phyloP scores from a whole-genome alignment of 148 eudicot genomes.

The Polygonum aviculare region DNA sequence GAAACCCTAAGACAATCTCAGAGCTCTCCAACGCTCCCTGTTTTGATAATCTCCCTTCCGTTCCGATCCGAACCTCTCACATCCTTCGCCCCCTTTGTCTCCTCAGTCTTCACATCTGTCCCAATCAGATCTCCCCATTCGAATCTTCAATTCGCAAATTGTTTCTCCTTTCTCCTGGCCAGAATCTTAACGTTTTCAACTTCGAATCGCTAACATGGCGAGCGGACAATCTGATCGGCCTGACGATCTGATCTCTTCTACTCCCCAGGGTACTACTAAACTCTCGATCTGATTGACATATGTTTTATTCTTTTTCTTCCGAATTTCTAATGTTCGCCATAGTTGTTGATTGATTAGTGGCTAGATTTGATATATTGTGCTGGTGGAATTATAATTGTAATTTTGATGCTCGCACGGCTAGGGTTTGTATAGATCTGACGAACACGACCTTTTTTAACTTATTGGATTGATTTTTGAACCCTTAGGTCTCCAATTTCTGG shows the following conservation, averaged over 20 bases:
- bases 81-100: neutral
- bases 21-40: neutral
- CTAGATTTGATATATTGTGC: neutral
- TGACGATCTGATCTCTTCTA: slow-evolving; percentile 59
- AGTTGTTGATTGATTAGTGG: neutral
- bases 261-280: slow-evolving; percentile 23
- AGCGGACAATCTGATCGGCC: slow-evolving; percentile 55
- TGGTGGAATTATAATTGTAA: neutral
- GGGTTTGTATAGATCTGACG: slow-evolving; percentile 3
- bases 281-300: neutral
- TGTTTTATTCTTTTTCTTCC: neutral
- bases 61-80: slow-evolving; percentile 6
- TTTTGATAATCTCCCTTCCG: slow-evolving; percentile 2
- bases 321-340: neutral
- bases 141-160: neutral
- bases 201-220: slow-evolving; percentile 30
- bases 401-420: neutral
- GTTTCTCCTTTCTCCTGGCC: slow-evolving; percentile 1
- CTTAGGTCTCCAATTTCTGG: neutral
- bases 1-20: slow-evolving; percentile 37
- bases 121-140: neutral
- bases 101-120: neutral
- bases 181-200: slow-evolving; percentile 13
- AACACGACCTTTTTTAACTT: neutral
- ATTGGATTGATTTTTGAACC: neutral